These are phyloP conservation scores for Priceomyces medius DNA, from an alignment of 805 yeast species.

Conservation along the genomic window DNA sequence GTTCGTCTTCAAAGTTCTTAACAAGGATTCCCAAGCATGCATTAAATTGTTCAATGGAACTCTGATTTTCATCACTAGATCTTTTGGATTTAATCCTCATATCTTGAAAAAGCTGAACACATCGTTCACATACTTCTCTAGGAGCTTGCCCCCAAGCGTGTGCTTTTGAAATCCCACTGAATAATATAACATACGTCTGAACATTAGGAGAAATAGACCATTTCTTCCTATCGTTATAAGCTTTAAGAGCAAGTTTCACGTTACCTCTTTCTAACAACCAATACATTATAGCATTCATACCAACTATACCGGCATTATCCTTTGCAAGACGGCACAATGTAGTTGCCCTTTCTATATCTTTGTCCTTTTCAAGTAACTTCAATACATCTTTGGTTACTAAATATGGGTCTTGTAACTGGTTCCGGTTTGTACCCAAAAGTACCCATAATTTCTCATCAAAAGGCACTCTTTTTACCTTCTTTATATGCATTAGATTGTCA, in stretches of 20 bases:
- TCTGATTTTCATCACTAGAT: slow-evolving; percentile 6
- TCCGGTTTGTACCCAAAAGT: slow-evolving; percentile 58
- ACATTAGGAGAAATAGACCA: slow-evolving; percentile 58
- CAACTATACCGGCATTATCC: slow-evolving; percentile 51
- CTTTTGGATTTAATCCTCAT: slow-evolving; percentile 8
- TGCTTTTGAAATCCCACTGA: slow-evolving; percentile 34
- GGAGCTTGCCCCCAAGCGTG: slow-evolving; percentile 33
- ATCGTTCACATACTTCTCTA: slow-evolving; percentile 16
- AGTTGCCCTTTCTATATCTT: slow-evolving; percentile 50
- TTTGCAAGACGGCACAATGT: slow-evolving; percentile 48
- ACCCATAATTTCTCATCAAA: slow-evolving; percentile 49
- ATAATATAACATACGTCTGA: slow-evolving; percentile 35
- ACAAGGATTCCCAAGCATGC: slow-evolving; percentile 34
- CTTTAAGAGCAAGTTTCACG: slow-evolving; percentile 48
- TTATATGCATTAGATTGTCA: slow-evolving; percentile 26
- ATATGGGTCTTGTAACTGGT: slow-evolving; percentile 57
- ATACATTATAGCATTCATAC: slow-evolving; percentile 60
- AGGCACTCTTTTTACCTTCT: slow-evolving; percentile 21
- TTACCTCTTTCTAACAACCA: slow-evolving; percentile 46
- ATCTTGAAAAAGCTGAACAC: slow-evolving; percentile 21
- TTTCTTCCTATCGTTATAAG: slow-evolving; percentile 56
- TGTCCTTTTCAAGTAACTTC: slow-evolving; percentile 51
- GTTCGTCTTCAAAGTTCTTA: slow-evolving; percentile 33
- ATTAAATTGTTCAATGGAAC: slow-evolving; percentile 33
- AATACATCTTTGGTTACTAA: slow-evolving; percentile 53